Evolutionary conservation across 352 stramenopile species (phyloP), one percentile per base, ranked within the genome.

Genomic region (Pythium periplocum): DNA sequence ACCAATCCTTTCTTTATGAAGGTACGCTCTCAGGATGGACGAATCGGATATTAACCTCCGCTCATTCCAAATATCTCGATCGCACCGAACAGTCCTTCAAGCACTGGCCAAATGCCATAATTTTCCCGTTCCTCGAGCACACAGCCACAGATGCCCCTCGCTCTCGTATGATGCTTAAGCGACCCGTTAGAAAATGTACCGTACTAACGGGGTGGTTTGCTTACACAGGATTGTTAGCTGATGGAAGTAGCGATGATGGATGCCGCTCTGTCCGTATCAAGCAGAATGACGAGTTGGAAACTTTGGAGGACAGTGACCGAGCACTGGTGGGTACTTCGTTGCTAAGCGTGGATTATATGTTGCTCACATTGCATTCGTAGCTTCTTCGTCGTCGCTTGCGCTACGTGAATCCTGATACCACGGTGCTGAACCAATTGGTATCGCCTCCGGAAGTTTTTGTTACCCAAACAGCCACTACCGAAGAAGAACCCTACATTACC

Each of bases 1-100:
- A 95, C 85, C 17, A 95, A 93, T 34, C 85, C 85, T 2, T 93
- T 93, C 51, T 95, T 95, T 49, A 75, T 93, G 69, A 95, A 93
- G 17, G 17, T 26, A 26, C 0, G 17, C 17, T 26, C 17, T 26
- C 17, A 26, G 17, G 17, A 26, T 26, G 17, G 17, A 26, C 17
- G 17, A 26, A 26, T 26, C 17, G 17, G 17, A 26, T 26, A 26
- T 26, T 26, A 26, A 26, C 17, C 17, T 26, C 17, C 17, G 17
- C 17, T 26, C 17, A 26, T 26, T 26, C 17, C 17, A 26, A 26
- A 26, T 26, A 26, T 26, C 17, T 26, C 17, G 17, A 26, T 26
- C 17, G 17, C 0, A 26, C 17, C 17, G 17, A 26, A 26, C 17
- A 26, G 71, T 75, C 80, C 2, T 56, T 95, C 48, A 87, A 73